These are phyloP conservation scores for Alloascoidea hylecoeti DNA, from an alignment of 805 yeast genomes.

Conservation along the genomic window DNA sequence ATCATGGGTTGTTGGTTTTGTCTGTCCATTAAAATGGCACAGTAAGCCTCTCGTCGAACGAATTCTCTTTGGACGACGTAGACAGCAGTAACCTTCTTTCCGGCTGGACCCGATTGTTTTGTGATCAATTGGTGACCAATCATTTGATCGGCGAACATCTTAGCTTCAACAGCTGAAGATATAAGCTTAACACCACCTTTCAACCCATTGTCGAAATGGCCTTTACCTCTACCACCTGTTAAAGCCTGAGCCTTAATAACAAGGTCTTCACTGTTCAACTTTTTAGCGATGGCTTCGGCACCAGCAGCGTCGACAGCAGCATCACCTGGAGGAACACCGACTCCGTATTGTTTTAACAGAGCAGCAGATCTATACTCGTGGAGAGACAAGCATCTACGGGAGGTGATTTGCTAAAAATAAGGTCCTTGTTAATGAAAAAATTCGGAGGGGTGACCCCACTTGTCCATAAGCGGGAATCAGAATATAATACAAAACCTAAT, in stretches of 20 bases:
- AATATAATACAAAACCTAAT: too few species aligned
- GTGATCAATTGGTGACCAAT: slow-evolving; percentile 87
- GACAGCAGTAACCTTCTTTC: slow-evolving; percentile 94
- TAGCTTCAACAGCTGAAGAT: slow-evolving; percentile 74
- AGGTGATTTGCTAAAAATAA: too few species aligned
- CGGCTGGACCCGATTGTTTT: slow-evolving; percentile 95
- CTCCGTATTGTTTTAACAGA: slow-evolving; percentile 64
- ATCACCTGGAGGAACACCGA: slow-evolving; percentile 83
- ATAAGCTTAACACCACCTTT: slow-evolving; percentile 95
- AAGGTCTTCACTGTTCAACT: slow-evolving; percentile 59
- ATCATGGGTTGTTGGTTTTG: slow-evolving; percentile 79
- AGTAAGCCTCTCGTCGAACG: slow-evolving; percentile 88
- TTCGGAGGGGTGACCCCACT: too few species aligned
- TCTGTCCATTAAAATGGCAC: slow-evolving; percentile 93
- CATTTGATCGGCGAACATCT: slow-evolving; percentile 78
- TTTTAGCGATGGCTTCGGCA: slow-evolving; percentile 72
- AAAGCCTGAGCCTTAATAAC: slow-evolving; percentile 97
- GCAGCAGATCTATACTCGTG: slow-evolving; percentile 96
- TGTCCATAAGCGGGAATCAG: too few species aligned
- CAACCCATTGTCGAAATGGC: slow-evolving; percentile 90
- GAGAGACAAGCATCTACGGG: slow-evolving; percentile 70
- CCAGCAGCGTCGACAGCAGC: slow-evolving; percentile 86
- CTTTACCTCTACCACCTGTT: slow-evolving; percentile 99
- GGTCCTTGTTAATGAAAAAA: too few species aligned
- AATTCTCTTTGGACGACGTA: slow-evolving; percentile 91